Evolutionary conservation across 805 yeast genomes (phyloP), one percentile per base, ranked within the genome.

Genomic region (Yarrowia hollandica): DNA sequence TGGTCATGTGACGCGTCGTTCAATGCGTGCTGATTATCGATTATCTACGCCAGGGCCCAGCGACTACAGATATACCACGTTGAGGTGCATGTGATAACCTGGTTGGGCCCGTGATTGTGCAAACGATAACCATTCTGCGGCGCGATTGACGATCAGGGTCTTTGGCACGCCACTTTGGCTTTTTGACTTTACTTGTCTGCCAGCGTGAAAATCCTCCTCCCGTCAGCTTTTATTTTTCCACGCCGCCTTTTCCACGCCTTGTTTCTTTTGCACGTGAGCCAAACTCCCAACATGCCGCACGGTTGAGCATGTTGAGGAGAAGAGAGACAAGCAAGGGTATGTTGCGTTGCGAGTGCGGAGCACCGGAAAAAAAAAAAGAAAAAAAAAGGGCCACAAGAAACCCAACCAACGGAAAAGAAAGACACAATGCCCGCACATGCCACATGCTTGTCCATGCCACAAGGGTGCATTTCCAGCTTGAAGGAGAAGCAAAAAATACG

Each of bases 141-240:
- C 7, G 48, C 26, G 48, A 41, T 41, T 41, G 48, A 41, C 48
- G 48, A 41, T 41, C 48, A 41, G 48, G 48, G 48, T 41, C 48
- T 41, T 26, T 25, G 42, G 8, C 16, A 25, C 18, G 21, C 18
- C 21, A 5, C n/a, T 16, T 16, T 11, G 15, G 31, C 31, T 16
- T 38, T 37, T 38, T 22, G 46, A 19, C 21, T 39, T 39, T 39
- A 4, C 10, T 12, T 12, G 16, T 26, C 12, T 16, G 22, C 22
- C 33, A 41, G 48, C 48, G 48, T 41, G 48, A 41, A 41, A 41
- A 41, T n/a, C n/a, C n/a, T n/a, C n/a, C n/a, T n/a, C n/a, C n/a
- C n/a, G n/a, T n/a, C n/a, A n/a, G n/a, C n/a, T n/a, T n/a, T n/a
- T n/a, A n/a, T n/a, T n/a, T n/a, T n/a, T n/a, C n/a, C n/a, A n/a